Conservation (phyloP, 2,329 filamentous ascomycete species). For the Claviceps maximensis region DNA sequence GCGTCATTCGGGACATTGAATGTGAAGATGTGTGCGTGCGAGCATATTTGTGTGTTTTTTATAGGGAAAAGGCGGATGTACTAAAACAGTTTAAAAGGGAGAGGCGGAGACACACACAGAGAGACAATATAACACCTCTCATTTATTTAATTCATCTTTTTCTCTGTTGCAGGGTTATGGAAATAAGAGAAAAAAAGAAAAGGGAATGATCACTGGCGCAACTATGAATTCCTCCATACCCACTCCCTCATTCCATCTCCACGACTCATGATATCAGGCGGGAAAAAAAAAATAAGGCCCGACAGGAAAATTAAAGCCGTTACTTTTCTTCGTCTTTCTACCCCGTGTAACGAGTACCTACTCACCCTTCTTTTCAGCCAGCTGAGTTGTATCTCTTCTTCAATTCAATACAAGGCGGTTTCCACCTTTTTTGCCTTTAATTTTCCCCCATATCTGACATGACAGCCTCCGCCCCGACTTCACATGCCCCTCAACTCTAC, state of each 20-base stretch:
- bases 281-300: background rate
- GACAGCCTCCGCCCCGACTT: background rate
- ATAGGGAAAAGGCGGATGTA: no score
- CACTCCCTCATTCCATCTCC: background rate
- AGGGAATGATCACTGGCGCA: no score
- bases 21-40: no score
- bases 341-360: conserved; percentile 1
- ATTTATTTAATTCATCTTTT: no score
- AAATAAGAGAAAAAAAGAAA: no score
- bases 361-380: background rate
- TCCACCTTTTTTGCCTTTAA: background rate
- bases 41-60: no score
- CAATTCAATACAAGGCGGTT: background rate
- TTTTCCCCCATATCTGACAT: background rate
- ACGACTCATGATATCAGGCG: background rate
- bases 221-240: background rate
- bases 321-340: background rate
- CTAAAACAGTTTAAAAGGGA: no score
- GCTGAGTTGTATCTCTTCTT: background rate
- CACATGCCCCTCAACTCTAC: background rate
- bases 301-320: background rate
- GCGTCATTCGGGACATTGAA: no score
- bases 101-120: no score
- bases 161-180: no score
- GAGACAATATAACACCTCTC: no score